These are phyloP conservation scores for Cocos nucifera DNA, from an alignment of 176 grass and related monocot species.

Conservation along the genomic window DNA sequence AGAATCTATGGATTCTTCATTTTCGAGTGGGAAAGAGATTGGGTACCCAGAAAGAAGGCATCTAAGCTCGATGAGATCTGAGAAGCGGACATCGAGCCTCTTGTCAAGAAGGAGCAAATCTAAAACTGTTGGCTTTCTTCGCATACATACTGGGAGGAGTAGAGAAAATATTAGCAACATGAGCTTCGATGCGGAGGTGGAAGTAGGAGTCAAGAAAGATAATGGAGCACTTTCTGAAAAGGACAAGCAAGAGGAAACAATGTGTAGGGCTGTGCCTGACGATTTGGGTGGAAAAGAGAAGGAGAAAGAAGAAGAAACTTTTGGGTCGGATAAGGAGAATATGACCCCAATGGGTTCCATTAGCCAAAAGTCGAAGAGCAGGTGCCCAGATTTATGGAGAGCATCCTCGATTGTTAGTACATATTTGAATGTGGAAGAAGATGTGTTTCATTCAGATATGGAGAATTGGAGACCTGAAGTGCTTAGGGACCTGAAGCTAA, in stretches of 20 bases:
- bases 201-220: not conserved
- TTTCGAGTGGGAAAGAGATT: constrained; percentile 8
- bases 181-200: constrained; percentile 16
- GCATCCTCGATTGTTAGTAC: constrained; percentile 1
- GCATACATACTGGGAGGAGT: constrained; percentile 47
- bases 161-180: constrained; percentile 29
- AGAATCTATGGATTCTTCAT: constrained; percentile 32
- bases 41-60: not conserved
- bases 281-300: not conserved
- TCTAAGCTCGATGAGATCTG: constrained; percentile 11
- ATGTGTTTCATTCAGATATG: constrained; percentile 31
- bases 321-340: constrained; percentile 1
- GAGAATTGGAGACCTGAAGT: constrained; percentile 35
- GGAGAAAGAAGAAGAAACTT: not conserved
- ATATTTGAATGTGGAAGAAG: constrained; percentile 23
- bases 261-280: not conserved
- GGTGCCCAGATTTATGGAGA: too few relatives aligned
- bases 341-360: not conserved
- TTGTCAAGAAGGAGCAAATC: constrained; percentile 53
- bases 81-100: constrained; percentile 28
- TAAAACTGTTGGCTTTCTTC: constrained; percentile 60
- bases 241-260: constrained; percentile 13
- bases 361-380: too few relatives aligned
- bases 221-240: constrained; percentile 11
- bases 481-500: constrained; percentile 28